Conservation (phyloP, 2,329 filamentous ascomycete species). For the Diaporthe vaccinii region DNA sequence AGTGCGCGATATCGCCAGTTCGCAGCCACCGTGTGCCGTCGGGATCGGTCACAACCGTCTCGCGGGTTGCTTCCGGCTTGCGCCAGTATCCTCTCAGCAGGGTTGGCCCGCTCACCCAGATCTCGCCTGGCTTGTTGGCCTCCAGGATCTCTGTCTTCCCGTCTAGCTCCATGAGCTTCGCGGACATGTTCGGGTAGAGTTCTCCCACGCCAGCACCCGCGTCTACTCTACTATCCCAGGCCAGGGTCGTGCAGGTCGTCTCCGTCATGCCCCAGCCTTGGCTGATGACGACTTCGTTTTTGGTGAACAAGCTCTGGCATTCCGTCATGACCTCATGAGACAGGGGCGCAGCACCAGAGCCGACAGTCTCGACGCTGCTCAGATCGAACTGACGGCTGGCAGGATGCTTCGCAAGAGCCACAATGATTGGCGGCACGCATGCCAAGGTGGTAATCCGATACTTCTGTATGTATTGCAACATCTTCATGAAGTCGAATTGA, state of each 20-base stretch:
- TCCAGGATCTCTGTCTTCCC: constrained; percentile 64
- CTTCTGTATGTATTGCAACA: constrained; percentile 76
- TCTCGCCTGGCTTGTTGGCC: constrained; percentile 72
- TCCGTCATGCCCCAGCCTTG: constrained; percentile 95
- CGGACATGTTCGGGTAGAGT: constrained; percentile 77
- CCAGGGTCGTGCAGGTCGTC: constrained; percentile 77
- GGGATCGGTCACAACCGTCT: constrained; percentile 63
- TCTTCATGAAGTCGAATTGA: constrained; percentile 80
- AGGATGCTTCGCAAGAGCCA: constrained; percentile 80
- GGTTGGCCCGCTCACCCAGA: constrained; percentile 80
- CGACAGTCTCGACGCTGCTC: constrained; percentile 71
- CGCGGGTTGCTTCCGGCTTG: constrained; percentile 75
- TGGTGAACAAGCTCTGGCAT: constrained; percentile 68
- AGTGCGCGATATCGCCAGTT: constrained; percentile 80
- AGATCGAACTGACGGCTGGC: constrained; percentile 76
- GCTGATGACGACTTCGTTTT: constrained; percentile 53
- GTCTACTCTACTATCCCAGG: constrained; percentile 64
- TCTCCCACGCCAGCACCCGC: constrained; percentile 70
- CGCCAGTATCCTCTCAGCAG: constrained; percentile 84
- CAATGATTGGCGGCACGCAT: constrained; percentile 81
- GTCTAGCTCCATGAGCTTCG: constrained; percentile 73
- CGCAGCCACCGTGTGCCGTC: constrained; percentile 75
- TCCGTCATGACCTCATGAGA: constrained; percentile 68
- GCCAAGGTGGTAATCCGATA: constrained; percentile 77
- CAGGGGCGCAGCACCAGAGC: constrained; percentile 79